Evolutionary conservation across 106 monocot genomes (phyloP), one percentile per base, ranked within the genome.

Genomic region (Dioscorea alata): DNA sequence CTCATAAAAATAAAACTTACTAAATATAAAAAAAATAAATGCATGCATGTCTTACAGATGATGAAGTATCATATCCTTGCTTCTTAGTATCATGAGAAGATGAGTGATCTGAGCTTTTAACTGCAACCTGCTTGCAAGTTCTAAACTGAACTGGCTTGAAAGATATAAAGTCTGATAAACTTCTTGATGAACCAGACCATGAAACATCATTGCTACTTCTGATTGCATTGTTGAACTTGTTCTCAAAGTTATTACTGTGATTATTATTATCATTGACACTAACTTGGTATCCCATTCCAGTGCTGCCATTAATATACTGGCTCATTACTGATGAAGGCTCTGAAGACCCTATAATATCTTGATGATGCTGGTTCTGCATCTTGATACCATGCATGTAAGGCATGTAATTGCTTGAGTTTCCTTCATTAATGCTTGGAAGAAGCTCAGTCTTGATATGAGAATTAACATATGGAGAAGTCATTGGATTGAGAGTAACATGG

Each of bases 161-260:
- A 17, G 81, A 78, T 25, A 81, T 75, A 4, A 82, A 64, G 53
- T 86, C 85, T 4, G 75, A 56, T 33, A 86, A 79, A 50, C 64
- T 82, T 61, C 73, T 86, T 9, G 70, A 70, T 42, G 42, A 42
- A 21, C 60, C 75, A 23, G 75, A 79, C 75, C 78, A 86, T 63
- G 82, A 65, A 23, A 19, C 56, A 31, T 78, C 85, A 60, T 66
- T 52, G 53, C 71, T 35, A 10, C 60, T 48, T 56, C 53, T 23
- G 49, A 74, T 58, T 10, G 65, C 42, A 68, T 28, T 33, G 57
- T 58, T 71, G 15, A 62, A 66, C 70, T 79, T 75, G 66, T 60
- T 69, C 33, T 61, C 60, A 23, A 66, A 25, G 13, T 66, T 28
- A 28, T 28, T 28, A 28, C 65, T 53, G 24, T 24, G 52, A 74